phyloP scores from a whole-genome alignment of 2,329 filamentous ascomycete genomes.

The Trichothecium roseum region DNA sequence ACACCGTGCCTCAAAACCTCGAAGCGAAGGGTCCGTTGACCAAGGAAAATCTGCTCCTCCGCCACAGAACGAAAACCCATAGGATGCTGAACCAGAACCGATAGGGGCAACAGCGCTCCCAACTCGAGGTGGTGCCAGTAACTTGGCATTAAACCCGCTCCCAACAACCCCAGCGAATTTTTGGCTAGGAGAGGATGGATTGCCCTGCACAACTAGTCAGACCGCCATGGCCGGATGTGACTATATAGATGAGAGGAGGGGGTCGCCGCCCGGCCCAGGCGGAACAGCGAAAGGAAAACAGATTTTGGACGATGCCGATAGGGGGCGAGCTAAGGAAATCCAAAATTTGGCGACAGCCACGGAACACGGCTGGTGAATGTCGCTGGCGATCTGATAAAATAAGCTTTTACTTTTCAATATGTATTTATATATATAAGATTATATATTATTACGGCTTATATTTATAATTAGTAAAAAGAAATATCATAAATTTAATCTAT shows the following conservation, averaged over 20 bases:
- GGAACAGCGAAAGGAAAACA: slow-evolving; percentile 4
- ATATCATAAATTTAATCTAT: too few species aligned
- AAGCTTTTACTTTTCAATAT: neutral
- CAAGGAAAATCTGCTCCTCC: slow-evolving; percentile 40
- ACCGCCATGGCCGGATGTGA: too few species aligned
- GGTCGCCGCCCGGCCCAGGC: too few species aligned
- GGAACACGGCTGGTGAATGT: slow-evolving; percentile 18
- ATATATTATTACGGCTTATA: too few species aligned
- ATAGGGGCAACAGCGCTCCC: slow-evolving; percentile 17
- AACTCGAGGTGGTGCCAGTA: slow-evolving; percentile 9
- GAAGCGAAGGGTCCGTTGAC: slow-evolving; percentile 23
- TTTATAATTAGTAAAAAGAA: too few species aligned
- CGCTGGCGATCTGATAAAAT: slow-evolving; percentile 5
- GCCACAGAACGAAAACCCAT: slow-evolving; percentile 34
- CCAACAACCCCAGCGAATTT: slow-evolving; percentile 24
- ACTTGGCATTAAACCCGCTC: slow-evolving; percentile 29
- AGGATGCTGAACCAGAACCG: slow-evolving; percentile 27
- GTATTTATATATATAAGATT: neutral
- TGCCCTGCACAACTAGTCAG: slow-evolving; percentile 30
- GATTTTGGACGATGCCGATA: slow-evolving; percentile 17
- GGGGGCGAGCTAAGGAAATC: slow-evolving; percentile 23
- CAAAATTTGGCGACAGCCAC: slow-evolving; percentile 39
- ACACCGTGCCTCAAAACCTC: slow-evolving; percentile 5
- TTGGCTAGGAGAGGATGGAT: slow-evolving; percentile 32
- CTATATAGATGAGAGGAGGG: too few species aligned